Conservation (phyloP, 2,329 filamentous ascomycete genomes). For the Xylogone sp. region DNA sequence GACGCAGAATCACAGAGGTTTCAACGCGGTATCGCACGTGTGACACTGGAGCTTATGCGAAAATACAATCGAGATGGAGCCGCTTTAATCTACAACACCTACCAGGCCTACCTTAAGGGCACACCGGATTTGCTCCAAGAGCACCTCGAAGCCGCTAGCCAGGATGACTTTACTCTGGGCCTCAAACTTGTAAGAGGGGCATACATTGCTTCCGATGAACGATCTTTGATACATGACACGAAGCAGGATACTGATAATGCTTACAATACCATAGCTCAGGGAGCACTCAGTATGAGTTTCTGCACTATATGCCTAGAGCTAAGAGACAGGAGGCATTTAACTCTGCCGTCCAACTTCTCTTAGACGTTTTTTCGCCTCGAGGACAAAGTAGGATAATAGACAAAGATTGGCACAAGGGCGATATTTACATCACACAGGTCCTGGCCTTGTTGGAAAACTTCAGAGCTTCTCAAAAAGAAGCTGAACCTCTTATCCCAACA, state of each 20-base stretch:
- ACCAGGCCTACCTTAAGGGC: conserved; percentile 49
- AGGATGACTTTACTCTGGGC: conserved; percentile 44
- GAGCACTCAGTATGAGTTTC: conserved; percentile 23
- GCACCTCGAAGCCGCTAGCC: conserved; percentile 40
- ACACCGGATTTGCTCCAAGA: conserved; percentile 39
- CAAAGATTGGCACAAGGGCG: no score
- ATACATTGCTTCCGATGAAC: conserved; percentile 45
- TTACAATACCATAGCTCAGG: conserved; percentile 53
- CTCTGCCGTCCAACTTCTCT: no score
- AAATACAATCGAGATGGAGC: conserved; percentile 42
- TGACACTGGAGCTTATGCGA: conserved; percentile 50
- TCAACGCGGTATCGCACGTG: conserved; percentile 46
- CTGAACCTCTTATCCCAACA: no score
- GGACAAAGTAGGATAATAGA: no score
- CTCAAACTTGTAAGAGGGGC: conserved; percentile 51
- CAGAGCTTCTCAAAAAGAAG: no score
- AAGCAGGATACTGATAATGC: conserved; percentile 43
- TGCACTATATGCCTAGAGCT: no score
- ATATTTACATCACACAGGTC: no score
- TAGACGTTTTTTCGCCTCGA: no score
- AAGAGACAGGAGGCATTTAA: no score
- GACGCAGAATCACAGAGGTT: conserved; percentile 52
- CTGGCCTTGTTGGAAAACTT: no score
- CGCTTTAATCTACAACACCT: conserved; percentile 44
- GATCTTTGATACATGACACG: conserved; percentile 39